Conservation (phyloP, 176 grass and related monocot genomes). For the Oryza rufipogon region DNA sequence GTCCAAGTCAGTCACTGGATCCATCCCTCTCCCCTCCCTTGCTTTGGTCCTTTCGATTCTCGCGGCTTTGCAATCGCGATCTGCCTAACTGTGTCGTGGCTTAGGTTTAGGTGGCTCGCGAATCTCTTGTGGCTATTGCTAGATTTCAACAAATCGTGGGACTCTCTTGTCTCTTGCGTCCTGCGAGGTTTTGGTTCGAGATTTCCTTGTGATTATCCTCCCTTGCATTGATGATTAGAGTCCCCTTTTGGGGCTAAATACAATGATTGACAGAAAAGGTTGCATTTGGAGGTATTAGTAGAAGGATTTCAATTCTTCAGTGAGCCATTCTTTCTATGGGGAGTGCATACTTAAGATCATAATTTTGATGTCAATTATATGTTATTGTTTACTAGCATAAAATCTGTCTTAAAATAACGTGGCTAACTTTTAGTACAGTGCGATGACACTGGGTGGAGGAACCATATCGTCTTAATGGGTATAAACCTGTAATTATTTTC, state of each 20-base stretch:
- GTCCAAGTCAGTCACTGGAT: constrained; percentile 62
- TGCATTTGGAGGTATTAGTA: neutral
- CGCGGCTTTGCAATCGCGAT: neutral
- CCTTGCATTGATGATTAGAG: neutral
- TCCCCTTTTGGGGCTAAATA: no score
- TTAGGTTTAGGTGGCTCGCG: no score
- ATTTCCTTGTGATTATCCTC: neutral
- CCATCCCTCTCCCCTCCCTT: neutral
- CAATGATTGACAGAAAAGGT: no score
- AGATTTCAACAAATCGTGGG: neutral
- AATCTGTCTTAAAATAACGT: neutral
- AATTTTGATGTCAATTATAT: neutral
- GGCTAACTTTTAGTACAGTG: neutral
- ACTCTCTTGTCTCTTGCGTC: neutral
- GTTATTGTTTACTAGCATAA: neutral
- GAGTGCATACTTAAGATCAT: neutral
- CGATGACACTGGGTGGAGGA: neutral
- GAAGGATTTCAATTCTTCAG: neutral
- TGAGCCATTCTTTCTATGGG: neutral
- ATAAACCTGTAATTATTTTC: neutral
- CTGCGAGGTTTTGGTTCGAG: neutral
- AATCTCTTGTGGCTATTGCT: neutral
- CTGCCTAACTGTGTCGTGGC: neutral
- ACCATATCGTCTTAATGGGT: neutral
- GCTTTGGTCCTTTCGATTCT: neutral